phyloP scores from a whole-genome alignment of 1,139 yeast genomes.

The Candida mesenterica region DNA sequence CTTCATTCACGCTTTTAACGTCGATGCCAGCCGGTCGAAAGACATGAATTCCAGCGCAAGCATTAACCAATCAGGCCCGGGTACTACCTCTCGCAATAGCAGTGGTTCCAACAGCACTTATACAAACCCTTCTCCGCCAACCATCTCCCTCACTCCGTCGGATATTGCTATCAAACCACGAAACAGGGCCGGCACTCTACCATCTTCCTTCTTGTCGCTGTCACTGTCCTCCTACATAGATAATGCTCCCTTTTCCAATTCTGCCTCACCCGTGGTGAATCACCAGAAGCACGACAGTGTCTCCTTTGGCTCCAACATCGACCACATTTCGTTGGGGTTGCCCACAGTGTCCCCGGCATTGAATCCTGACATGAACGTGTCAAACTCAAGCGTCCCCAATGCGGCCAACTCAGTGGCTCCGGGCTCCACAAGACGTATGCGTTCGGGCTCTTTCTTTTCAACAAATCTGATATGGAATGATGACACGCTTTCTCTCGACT shows the following conservation, averaged over 20 bases:
- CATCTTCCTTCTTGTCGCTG: constrained; percentile 36
- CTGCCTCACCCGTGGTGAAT: constrained; percentile 16
- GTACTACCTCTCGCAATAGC: neutral
- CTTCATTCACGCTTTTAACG: too few species aligned
- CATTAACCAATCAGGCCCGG: neutral
- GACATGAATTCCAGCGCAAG: neutral
- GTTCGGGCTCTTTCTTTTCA: constrained; percentile 47
- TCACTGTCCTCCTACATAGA: constrained; percentile 6
- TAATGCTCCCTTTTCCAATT: constrained; percentile 6
- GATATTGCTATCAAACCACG: constrained; percentile 27
- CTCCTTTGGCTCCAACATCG: constrained; percentile 15
- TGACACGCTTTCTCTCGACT: constrained; percentile 23
- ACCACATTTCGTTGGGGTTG: constrained; percentile 24
- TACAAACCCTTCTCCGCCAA: constrained; percentile 33
- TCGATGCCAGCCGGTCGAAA: neutral
- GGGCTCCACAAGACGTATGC: constrained; percentile 26
- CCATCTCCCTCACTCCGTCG: constrained; percentile 32
- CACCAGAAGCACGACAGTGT: constrained; percentile 9
- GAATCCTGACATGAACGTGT: neutral
- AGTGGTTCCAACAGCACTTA: neutral
- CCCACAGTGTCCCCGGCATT: constrained; percentile 14
- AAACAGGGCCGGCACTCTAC: constrained; percentile 58
- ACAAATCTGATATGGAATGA: constrained; percentile 51
- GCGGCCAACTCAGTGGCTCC: neutral
- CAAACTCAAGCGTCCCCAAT: neutral